Percentiles rank a stretch among this genome's conserved stretches.
Conservation (phyloP, 1,139 yeast genomes). For the Sugiyamaella grinbergsii region DNA sequence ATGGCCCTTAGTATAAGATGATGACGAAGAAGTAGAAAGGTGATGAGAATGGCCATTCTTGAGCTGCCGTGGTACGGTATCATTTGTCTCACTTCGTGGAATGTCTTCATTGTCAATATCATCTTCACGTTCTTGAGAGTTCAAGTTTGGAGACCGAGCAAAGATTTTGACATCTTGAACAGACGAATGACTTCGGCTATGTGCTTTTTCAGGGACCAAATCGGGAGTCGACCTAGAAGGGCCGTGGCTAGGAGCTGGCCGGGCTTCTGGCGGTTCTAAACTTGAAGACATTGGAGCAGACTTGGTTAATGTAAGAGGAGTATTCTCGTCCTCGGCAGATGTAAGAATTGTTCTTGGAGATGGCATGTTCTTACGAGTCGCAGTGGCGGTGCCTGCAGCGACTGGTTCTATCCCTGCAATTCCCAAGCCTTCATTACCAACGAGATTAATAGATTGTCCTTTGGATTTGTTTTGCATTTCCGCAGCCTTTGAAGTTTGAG, state of each 20-base stretch:
- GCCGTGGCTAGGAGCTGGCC: not conserved
- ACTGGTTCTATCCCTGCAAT: too few species aligned
- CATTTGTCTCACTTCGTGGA: not conserved
- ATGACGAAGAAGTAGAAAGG: not conserved
- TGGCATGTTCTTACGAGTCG: not conserved
- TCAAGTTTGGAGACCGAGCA: not conserved
- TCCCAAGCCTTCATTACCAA: too few species aligned
- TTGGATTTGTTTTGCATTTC: slow-evolving; percentile 15
- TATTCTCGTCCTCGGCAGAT: not conserved
- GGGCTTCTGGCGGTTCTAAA: not conserved
- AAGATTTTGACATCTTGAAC: slow-evolving; percentile 4
- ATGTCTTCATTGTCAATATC: not conserved
- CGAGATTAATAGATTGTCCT: too few species aligned
- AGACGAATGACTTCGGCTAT: slow-evolving; percentile 7
- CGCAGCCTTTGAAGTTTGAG: slow-evolving; percentile 14
- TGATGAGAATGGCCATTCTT: slow-evolving; percentile 10
- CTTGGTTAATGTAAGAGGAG: slow-evolving; percentile 6
- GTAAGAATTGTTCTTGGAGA: slow-evolving; percentile 6
- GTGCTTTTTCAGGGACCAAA: not conserved
- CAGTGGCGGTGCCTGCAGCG: slow-evolving; percentile 4
- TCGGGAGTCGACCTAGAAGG: slow-evolving; percentile 7
- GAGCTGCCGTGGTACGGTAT: slow-evolving; percentile 4
- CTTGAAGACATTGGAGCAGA: slow-evolving; percentile 2
- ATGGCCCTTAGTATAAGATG: slow-evolving; percentile 4
- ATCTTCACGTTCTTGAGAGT: not conserved